A percentile compares a stretch with the other conserved stretches of the same genome.
Conservation (phyloP, 2,329 filamentous ascomycete species). For the Cladosporium velox region DNA sequence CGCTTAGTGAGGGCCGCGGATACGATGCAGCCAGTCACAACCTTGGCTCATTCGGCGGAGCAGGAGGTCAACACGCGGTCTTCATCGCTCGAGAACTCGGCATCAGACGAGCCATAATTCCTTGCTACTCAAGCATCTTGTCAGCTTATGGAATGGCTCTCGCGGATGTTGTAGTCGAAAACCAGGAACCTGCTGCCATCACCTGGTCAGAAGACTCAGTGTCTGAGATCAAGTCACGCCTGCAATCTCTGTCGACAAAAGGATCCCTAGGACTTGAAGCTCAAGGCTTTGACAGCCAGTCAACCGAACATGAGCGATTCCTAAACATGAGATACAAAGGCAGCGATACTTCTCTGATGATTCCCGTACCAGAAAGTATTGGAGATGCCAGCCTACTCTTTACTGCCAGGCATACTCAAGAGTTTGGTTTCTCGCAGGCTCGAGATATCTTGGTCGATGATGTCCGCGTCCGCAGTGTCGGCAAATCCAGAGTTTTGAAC, state of each 20-base stretch:
- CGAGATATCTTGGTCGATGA: conserved; percentile 46
- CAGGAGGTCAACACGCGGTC: conserved; percentile 82
- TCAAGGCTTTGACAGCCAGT: conserved; percentile 47
- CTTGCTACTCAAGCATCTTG: conserved; percentile 80
- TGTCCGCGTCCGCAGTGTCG: conserved; percentile 36
- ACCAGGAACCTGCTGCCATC: conserved; percentile 64
- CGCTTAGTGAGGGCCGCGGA: conserved; percentile 83
- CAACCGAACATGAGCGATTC: conserved; percentile 48
- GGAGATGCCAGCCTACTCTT: conserved; percentile 43
- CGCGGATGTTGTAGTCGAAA: conserved; percentile 84
- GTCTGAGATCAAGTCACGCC: conserved; percentile 51
- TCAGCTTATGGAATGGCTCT: conserved; percentile 88
- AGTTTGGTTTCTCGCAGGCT: conserved; percentile 46
- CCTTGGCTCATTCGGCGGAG: conserved; percentile 83
- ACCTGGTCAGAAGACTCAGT: conserved; percentile 50
- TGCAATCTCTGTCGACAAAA: conserved; percentile 57
- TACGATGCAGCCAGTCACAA: conserved; percentile 83
- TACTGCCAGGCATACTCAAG: conserved; percentile 41
- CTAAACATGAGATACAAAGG: conserved; percentile 55
- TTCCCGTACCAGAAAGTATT: conserved; percentile 39
- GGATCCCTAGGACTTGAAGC: conserved; percentile 61
- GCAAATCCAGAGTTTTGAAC: conserved; percentile 22
- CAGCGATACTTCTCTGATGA: conserved; percentile 53
- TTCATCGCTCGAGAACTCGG: conserved; percentile 79
- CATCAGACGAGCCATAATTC: conserved; percentile 77